phyloP scores from a whole-genome alignment of 441 rosid genomes.

The Populus hybrid region DNA sequence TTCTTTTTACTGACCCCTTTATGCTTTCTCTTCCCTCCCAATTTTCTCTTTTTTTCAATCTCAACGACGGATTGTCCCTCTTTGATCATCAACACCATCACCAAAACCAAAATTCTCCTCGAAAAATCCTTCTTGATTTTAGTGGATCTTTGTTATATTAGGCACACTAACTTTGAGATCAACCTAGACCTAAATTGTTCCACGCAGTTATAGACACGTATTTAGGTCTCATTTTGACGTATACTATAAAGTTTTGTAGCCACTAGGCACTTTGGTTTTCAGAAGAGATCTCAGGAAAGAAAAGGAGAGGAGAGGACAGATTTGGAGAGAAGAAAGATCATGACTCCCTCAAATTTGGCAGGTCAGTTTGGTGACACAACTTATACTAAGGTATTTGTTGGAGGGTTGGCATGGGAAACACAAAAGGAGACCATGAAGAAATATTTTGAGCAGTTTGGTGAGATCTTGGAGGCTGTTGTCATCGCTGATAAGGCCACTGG shows the following conservation, averaged over 20 bases:
- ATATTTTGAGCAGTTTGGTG: slow-evolving; percentile 83
- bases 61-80: slow-evolving; percentile 12
- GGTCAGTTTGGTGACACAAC: slow-evolving; percentile 80
- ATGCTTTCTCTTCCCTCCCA: slow-evolving; percentile 45
- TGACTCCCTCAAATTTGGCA: slow-evolving; percentile 50
- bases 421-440: slow-evolving; percentile 78
- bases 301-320: background rate
- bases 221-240: background rate
- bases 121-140: slow-evolving; percentile 18
- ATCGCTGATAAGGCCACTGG: slow-evolving; percentile 88
- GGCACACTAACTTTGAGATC: slow-evolving; percentile 5
- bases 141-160: slow-evolving; percentile 13
- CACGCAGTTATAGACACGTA: background rate
- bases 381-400: slow-evolving; percentile 84
- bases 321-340: slow-evolving; percentile 1
- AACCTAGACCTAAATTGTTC: background rate
- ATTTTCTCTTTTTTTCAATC: slow-evolving; percentile 19
- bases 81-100: background rate
- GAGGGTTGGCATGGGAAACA: slow-evolving; percentile 99
- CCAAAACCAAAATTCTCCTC: slow-evolving; percentile 19
- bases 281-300: slow-evolving; percentile 2
- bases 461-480: slow-evolving; percentile 91
- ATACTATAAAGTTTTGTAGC: background rate
- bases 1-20: slow-evolving; percentile 16
- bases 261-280: slow-evolving; percentile 13